Conservation (phyloP, 192 early-diverging fungal genomes). For the Entomortierella lignicola region DNA sequence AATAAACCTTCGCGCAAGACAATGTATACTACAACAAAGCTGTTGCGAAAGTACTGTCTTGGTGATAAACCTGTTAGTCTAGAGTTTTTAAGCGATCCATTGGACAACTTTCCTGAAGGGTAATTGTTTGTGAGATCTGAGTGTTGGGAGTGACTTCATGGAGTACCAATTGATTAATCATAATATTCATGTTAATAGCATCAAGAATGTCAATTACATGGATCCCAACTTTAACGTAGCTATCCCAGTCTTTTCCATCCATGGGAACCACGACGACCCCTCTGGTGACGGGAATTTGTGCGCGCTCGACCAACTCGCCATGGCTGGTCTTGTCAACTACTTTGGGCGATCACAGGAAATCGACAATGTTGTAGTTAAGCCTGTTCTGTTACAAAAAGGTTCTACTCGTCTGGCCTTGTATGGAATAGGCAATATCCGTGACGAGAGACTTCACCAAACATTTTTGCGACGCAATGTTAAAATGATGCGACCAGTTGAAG, state of each 20-base stretch:
- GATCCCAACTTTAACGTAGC: constrained; percentile 89
- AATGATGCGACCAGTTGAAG: constrained; percentile 76
- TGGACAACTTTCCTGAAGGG: constrained; percentile 73
- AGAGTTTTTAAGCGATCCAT: constrained; percentile 82
- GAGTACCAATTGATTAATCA: too few relatives aligned
- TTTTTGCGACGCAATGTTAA: constrained; percentile 78
- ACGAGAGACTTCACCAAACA: constrained; percentile 86
- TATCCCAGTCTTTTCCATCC: constrained; percentile 94
- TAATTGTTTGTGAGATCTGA: constrained; percentile 4
- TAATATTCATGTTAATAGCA: constrained; percentile 1
- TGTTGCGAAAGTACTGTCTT: constrained; percentile 76
- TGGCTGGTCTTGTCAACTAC: constrained; percentile 90
- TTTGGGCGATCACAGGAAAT: constrained; percentile 83
- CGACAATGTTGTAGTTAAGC: constrained; percentile 82
- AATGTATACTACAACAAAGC: constrained; percentile 73
- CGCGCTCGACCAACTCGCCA: constrained; percentile 84
- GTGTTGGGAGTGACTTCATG: too few relatives aligned
- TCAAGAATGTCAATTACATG: constrained; percentile 82
- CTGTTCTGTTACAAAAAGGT: constrained; percentile 87
- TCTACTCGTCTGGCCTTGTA: constrained; percentile 81
- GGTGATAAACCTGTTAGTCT: constrained; percentile 75
- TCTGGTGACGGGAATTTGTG: constrained; percentile 84
- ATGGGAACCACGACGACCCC: constrained; percentile 98
- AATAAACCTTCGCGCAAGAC: constrained; percentile 88
- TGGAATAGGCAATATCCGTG: constrained; percentile 93